These are phyloP conservation scores for Colletotrichum sp. DNA, from an alignment of 2,329 filamentous ascomycete genomes.

Conservation along the genomic window DNA sequence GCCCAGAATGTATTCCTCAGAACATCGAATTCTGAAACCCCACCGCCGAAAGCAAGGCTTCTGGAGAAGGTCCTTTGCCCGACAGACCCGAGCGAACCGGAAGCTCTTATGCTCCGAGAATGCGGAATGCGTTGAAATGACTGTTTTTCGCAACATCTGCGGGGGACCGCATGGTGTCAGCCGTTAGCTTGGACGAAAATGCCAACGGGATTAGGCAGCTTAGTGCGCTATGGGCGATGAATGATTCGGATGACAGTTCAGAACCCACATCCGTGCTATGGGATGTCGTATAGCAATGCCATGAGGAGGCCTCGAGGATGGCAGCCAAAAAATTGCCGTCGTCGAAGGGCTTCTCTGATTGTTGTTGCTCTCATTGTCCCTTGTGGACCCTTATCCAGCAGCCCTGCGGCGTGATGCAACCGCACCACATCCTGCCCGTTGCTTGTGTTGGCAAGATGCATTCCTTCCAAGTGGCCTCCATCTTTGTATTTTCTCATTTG, in stretches of 20 bases:
- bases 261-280: not conserved
- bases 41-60: not conserved
- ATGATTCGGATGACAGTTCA: not conserved
- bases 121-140: not conserved
- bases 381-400: not conserved
- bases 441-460: not conserved
- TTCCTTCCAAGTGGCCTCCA: not conserved
- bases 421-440: not conserved
- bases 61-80: not conserved
- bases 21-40: conserved; percentile 1
- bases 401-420: not conserved
- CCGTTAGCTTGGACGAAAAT: not conserved
- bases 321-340: not conserved
- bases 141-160: not conserved
- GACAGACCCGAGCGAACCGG: not conserved
- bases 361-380: not conserved
- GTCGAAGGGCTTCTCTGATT: not conserved
- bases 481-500: not conserved
- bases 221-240: not conserved
- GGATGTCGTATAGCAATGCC: not conserved
- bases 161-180: not conserved
- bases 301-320: not conserved
- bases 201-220: not conserved
- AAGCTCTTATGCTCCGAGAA: not conserved
- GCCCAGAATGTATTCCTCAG: conserved; percentile 3